Evolutionary conservation across 2,329 filamentous ascomycete species (phyloP), one percentile per base, ranked within the genome.

Genomic region (Hyphodiscus sp.): DNA sequence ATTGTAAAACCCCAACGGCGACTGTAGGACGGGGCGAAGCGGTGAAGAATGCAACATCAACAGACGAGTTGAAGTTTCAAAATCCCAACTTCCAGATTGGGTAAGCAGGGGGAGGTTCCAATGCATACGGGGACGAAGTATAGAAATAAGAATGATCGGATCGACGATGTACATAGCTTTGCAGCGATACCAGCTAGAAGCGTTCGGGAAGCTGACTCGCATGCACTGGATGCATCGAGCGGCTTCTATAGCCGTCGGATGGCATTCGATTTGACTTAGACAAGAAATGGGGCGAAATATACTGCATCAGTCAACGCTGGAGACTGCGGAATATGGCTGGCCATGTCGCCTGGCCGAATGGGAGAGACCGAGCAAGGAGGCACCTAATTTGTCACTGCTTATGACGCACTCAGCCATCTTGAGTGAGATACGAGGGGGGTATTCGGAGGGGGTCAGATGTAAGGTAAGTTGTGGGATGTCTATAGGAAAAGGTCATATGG

Each of bases 351-450:
- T 50, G 6, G 41, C 42, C 48, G 19, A 46, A 46, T 45, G 33
- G 29, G 43, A 45, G 30, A 45, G 47, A 38, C 47, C 45, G 51
- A 29, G 8, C 15, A 20, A 44, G 43, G 30, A 46, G 26, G 26
- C 41, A 41, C 49, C 51, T 47, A 50, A 51, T 54, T 50, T 58
- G 53, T 58, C 58, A 56, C 45, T 42, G 55, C 46, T 55, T 55
- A 58, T 56, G 50, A 55, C 50, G 50, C 38, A 48, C 55, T 50
- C 49, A 57, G 54, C 58, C 55, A 52, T 57, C 19, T 33, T 47
- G 52, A 49, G 20, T 19, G n/a, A 20, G 38, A 51, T 52, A 53
- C 41, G 47, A 41, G 41, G 50, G 38, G 33, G 5, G 29, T 20
- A 51, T 19, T 29, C 30, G n/a, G 43, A 47, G 26, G n/a, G 47